phyloP scores from a whole-genome alignment of 495 filamentous ascomycete species.

The Articulospora tetracladia region DNA sequence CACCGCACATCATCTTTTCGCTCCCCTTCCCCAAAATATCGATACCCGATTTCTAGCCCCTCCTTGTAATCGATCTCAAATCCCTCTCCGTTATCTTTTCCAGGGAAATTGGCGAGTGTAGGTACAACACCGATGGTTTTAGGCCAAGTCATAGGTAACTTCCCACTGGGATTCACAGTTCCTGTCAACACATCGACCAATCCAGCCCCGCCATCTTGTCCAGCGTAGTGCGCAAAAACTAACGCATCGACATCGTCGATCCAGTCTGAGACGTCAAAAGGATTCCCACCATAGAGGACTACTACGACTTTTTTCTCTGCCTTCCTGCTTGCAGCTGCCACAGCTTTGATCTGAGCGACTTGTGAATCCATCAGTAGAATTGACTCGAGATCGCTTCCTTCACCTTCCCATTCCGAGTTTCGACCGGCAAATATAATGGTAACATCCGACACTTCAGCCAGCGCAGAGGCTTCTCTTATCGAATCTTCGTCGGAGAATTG shows the following conservation, averaged over 20 bases:
- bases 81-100: slow-evolving; percentile 61
- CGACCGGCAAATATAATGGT: slow-evolving; percentile 65
- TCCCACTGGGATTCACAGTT: slow-evolving; percentile 74
- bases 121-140: slow-evolving; percentile 65
- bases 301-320: slow-evolving; percentile 93
- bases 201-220: slow-evolving; percentile 83
- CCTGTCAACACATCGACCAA: slow-evolving; percentile 89
- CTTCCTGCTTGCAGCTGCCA: slow-evolving; percentile 66
- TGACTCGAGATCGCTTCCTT: slow-evolving; percentile 61
- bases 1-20: slow-evolving; percentile 67
- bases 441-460: slow-evolving; percentile 58
- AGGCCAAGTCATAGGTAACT: slow-evolving; percentile 67
- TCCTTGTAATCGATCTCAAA: slow-evolving; percentile 74
- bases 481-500: slow-evolving; percentile 47
- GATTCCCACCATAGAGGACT: slow-evolving; percentile 72
- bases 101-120: slow-evolving; percentile 69
- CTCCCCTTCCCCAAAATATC: slow-evolving; percentile 68
- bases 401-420: slow-evolving; percentile 69
- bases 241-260: slow-evolving; percentile 46
- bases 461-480: slow-evolving; percentile 55
- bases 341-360: slow-evolving; percentile 71
- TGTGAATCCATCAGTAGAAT: slow-evolving; percentile 65
- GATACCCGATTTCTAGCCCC: slow-evolving; percentile 73
- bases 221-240: slow-evolving; percentile 62
- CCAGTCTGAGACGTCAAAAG: slow-evolving; percentile 74